phyloP scores from a whole-genome alignment of 306 rosid genomes.

The Boehmeria nivea region DNA sequence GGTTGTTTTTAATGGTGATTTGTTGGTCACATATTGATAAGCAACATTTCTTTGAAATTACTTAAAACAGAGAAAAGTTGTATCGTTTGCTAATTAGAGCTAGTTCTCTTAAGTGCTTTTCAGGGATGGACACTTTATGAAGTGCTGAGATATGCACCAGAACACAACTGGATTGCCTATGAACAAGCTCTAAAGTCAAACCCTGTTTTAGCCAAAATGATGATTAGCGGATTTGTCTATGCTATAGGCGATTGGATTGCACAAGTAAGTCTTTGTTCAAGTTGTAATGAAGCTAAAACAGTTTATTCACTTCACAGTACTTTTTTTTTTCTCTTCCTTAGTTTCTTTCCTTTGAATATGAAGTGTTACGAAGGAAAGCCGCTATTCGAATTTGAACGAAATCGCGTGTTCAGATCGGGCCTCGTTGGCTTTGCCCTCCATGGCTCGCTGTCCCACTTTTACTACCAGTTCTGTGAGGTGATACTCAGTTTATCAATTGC shows the following conservation, averaged over 20 bases:
- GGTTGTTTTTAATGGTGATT: no score
- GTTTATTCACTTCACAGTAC: constrained; percentile 1
- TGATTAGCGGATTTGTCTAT: constrained; percentile 80
- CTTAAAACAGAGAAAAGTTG: no score
- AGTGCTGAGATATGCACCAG: constrained; percentile 85
- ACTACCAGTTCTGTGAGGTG: constrained; percentile 97
- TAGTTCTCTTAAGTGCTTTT: constrained; percentile 15
- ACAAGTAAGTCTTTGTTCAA: constrained; percentile 46
- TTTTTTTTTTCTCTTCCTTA: constrained; percentile 1
- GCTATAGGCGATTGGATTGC: constrained; percentile 96
- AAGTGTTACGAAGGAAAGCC: constrained; percentile 94
- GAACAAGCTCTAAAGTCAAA: constrained; percentile 81
- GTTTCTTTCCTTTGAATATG: constrained; percentile 14
- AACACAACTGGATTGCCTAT: constrained; percentile 94
- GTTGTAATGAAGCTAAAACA: not conserved
- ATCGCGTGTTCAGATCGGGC: constrained; percentile 79
- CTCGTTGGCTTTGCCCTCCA: constrained; percentile 89
- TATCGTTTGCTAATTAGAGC: not conserved
- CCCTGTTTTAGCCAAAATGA: constrained; percentile 92
- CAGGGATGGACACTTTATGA: constrained; percentile 98
- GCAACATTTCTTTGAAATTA: no score
- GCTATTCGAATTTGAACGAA: constrained; percentile 69
- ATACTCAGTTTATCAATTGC: constrained; percentile 17
- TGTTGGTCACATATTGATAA: no score
- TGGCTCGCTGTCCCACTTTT: constrained; percentile 96